Percentiles rank a stretch among this genome's conserved stretches.
phyloP scores from a whole-genome alignment of 129 eudicot genomes.

The Chrysanthemum lavandulifolium region DNA sequence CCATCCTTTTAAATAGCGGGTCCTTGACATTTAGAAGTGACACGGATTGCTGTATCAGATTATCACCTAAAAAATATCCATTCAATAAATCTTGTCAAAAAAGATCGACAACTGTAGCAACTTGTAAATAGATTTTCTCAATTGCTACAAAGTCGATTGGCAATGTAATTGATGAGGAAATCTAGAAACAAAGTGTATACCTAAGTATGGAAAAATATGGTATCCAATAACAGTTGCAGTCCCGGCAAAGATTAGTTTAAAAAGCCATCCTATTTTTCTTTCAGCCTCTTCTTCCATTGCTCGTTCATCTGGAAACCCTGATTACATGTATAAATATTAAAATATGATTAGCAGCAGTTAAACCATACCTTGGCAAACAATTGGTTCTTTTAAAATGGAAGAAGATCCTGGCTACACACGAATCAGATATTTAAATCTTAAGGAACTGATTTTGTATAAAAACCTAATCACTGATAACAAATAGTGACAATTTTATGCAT shows the following conservation, averaged over 20 bases:
- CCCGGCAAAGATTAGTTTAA: conserved; percentile 77
- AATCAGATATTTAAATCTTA: neutral
- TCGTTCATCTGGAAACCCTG: conserved; percentile 55
- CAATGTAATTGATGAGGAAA: conserved; percentile 6
- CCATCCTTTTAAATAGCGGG: conserved; percentile 89
- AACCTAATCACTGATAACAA: neutral
- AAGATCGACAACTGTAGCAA: conserved; percentile 4
- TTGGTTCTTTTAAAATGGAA: no score
- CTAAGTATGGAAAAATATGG: conserved; percentile 79
- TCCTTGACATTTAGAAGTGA: conserved; percentile 86
- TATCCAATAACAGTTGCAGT: conserved; percentile 72
- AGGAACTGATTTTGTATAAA: neutral
- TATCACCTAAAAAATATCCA: conserved; percentile 58
- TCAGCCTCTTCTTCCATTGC: conserved; percentile 80
- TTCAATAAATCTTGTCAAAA: neutral
- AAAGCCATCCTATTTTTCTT: conserved; percentile 80
- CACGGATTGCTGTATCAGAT: conserved; percentile 79
- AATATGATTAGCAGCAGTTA: no score
- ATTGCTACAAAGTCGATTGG: neutral
- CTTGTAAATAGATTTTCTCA: neutral
- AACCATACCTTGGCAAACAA: no score
- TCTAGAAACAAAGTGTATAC: conserved; percentile 34
- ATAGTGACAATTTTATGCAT: neutral
- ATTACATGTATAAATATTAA: neutral
- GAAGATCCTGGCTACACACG: neutral